phyloP scores from a whole-genome alignment of 495 filamentous ascomycete species.

The Parathielavia hyrcaniae region DNA sequence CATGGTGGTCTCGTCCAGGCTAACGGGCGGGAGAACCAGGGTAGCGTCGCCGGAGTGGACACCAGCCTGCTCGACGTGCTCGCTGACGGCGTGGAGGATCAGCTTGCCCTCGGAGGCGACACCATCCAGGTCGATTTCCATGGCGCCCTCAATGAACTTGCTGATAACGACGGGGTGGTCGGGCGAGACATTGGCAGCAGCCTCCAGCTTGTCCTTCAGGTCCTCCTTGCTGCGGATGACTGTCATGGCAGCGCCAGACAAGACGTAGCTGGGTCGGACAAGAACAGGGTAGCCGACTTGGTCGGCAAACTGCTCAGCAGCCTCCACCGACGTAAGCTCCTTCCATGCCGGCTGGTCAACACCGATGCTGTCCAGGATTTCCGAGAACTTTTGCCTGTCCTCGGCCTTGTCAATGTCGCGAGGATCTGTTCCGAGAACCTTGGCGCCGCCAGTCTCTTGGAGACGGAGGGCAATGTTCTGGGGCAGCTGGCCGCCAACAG shows the following conservation, averaged over 20 bases:
- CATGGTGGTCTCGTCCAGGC: constrained; percentile 68
- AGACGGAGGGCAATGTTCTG: constrained; percentile 95
- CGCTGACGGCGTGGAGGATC: constrained; percentile 88
- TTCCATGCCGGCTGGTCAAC: constrained; percentile 98
- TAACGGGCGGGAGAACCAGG: constrained; percentile 81
- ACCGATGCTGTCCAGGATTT: constrained; percentile 88
- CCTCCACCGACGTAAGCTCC: constrained; percentile 85
- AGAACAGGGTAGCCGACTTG: constrained; percentile 90
- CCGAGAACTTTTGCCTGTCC: constrained; percentile 96
- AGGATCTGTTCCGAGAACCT: constrained; percentile 85
- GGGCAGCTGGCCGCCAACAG: constrained; percentile 90
- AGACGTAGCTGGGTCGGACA: constrained; percentile 92
- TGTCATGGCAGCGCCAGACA: constrained; percentile 98
- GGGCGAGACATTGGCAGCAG: constrained; percentile 85
- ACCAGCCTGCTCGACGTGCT: constrained; percentile 96
- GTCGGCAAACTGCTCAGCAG: constrained; percentile 77
- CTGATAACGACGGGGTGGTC: constrained; percentile 98
- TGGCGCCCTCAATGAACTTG: constrained; percentile 95
- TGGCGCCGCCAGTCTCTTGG: constrained; percentile 84
- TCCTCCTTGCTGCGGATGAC: constrained; percentile 92
- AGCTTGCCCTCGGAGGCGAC: constrained; percentile 82
- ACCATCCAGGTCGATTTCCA: constrained; percentile 97
- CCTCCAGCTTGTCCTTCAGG: constrained; percentile 81
- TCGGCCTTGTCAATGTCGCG: constrained; percentile 95
- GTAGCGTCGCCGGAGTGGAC: constrained; percentile 98